Evolutionary conservation across 177 flowering plant species (phyloP).

Genomic region (Vitis hybrid): DNA sequence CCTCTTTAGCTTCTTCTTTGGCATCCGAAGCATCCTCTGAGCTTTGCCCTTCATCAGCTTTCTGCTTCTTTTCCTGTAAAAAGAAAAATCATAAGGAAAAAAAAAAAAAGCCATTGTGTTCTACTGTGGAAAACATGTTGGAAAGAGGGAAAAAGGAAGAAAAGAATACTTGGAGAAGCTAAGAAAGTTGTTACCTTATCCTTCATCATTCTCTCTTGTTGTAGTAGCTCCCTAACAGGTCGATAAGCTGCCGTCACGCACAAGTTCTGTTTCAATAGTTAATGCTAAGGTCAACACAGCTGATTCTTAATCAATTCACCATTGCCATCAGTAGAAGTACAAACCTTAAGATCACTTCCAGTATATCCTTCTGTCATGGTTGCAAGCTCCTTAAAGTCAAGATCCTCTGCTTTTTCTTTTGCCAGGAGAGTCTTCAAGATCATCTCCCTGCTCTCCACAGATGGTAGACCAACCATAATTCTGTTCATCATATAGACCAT

Average conservation of each 20-base stretch:
- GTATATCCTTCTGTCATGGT: slow-evolving; percentile 54
- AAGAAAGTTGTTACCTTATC: slow-evolving; percentile 51
- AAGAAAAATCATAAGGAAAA: background rate
- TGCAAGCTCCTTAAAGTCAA: slow-evolving; percentile 48
- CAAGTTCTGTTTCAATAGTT: slow-evolving; percentile 65
- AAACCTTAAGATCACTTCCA: slow-evolving; percentile 62
- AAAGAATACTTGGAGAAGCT: background rate
- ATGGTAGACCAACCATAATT: slow-evolving; percentile 56
- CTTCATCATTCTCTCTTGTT: slow-evolving; percentile 70
- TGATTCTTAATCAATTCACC: background rate
- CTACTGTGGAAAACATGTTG: background rate
- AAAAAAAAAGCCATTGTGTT: background rate
- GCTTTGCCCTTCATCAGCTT: slow-evolving; percentile 46
- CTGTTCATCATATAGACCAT: slow-evolving; percentile 21
- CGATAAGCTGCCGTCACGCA: slow-evolving; percentile 95
- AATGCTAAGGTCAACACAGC: background rate
- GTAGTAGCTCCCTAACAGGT: slow-evolving; percentile 88
- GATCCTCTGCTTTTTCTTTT: slow-evolving; percentile 39
- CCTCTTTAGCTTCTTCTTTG: slow-evolving; percentile 51
- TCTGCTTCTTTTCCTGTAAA: slow-evolving; percentile 64
- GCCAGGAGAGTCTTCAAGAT: slow-evolving; percentile 48
- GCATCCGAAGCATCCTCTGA: slow-evolving; percentile 37
- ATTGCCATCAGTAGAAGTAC: too few relatives aligned
- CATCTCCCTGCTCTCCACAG: slow-evolving; percentile 47
- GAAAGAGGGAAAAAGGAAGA: background rate